Base-by-base conservation (phyloP, 129 eudicot genomes). In the Tagetes erecta region DNA sequence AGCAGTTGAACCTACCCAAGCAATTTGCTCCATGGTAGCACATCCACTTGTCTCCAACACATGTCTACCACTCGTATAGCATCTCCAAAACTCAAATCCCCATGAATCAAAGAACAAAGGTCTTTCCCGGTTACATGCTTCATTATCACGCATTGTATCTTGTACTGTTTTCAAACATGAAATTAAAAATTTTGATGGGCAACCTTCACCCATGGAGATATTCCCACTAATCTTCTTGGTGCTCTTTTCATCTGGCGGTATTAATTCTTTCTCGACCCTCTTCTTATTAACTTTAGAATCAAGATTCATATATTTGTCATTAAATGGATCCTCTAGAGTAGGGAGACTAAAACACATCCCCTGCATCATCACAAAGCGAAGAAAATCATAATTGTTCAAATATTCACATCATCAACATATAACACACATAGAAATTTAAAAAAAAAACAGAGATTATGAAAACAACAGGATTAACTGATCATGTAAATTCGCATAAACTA, bases 321-420 rank as follows among this genome's bases (percentile, higher is more conserved):
- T 88, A 73, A 73, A 88, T 49, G 96, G 97, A 87, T 94, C 88
- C 83, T 94, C 97, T 0, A 68, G 88, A 6, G 96, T 86, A 37
- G 97, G 99, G 55, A 94, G 91, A 70, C 96, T 90, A 84, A 78
- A 90, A 69, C 96, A 90, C 96, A 90, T 87, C 2, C 91, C 93
- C 96, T 90, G 79, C 3, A 12, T 62, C 66, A 59, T 59, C 66
- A 33, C 39, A 59, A 10, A 37, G 5, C 13, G 35, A 59, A 59
- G 37, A 27, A 3, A 7, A 70, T 38, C 64, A 60, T 12, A 49
- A 8, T 36, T 51, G 37, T 52, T 52, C 33, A 33, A 62, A 71
- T 40, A 14, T 63, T 41, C 57, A n/a, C 58, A 52, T 31, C 46
- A 39, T 31, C 40, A 39, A 31, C 67, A 56, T 6, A 13, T 38